Base-by-base conservation (phyloP, 2,329 filamentous ascomycete genomes). In the Drechslerella stenobrocha region DNA sequence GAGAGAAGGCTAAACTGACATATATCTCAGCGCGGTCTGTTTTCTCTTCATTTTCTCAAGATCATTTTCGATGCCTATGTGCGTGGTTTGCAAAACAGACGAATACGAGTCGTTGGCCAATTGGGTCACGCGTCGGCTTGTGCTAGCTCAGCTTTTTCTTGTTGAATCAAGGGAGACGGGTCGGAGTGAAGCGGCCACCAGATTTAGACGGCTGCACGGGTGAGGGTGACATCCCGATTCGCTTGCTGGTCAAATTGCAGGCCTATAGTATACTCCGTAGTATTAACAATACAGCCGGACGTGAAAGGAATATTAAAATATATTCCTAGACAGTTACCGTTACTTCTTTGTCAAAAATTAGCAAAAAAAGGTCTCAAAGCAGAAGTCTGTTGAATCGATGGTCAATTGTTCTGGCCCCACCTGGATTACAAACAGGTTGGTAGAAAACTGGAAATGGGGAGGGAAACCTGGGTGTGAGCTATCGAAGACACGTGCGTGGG, bases 171-270 rank as follows among this genome's bases (percentile, higher is more conserved):
- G 53, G 61, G 35, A 59, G 53, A 46, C 53, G 37, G 34, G 18
- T 20, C 13, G 37, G 37, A 42, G 37, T 13, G 37, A 7, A 42
- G 37, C 37, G 37, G 37, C 37, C 37, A 42, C 37, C 37, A 59
- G 61, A 66, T 53, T 40, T 28, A 60, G 55, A 44, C 30, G 28
- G 28, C 5, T 11, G 57, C 55, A 67, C 63, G 63, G 63, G 55
- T 60, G 63, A 67, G 63, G 63, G 63, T 67, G 55, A 56, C 63
- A 60, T 67, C 63, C 63, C 63, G 63, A 67, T 67, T 67, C 63
- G 63, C 63, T 67, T 67, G 63, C 51, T 30, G 13, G 15, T 30
- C 45, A 48, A 67, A 56, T 50, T 56, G n/a, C n/a, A n/a, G n/a
- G n/a, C n/a, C n/a, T n/a, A n/a, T n/a, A n/a, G n/a, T n/a, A n/a